Evolutionary conservation across 768 basidiomycete species (phyloP).

Genomic region (Tylopilus subfusipes): DNA sequence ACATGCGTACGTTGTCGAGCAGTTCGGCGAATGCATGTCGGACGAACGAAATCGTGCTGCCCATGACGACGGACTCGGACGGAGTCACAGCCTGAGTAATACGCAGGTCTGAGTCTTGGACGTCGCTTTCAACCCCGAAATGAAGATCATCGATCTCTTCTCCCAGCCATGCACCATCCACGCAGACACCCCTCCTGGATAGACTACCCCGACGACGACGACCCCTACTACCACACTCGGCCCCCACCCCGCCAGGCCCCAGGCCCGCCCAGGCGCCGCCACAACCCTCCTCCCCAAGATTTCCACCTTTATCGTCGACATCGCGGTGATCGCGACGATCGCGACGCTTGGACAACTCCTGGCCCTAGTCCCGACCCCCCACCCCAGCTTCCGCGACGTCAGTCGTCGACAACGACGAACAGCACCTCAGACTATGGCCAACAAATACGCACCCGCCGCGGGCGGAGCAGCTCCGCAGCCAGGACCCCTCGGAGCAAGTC

Average conservation of each 20-base stretch:
- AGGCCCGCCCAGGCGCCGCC: constrained; percentile 13
- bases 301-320: constrained; percentile 16
- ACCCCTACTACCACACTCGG: constrained; percentile 16
- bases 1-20: constrained; percentile 13
- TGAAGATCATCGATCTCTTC: no score
- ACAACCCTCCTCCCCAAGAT: constrained; percentile 9
- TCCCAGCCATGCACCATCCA: background rate
- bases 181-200: background rate
- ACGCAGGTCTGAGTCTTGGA: no score
- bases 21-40: constrained; percentile 21
- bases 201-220: constrained; percentile 17
- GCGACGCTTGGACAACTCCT: constrained; percentile 13
- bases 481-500: constrained; percentile 18
- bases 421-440: constrained; percentile 15
- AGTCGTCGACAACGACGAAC: constrained; percentile 17
- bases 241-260: constrained; percentile 6
- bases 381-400: constrained; percentile 17
- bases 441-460: constrained; percentile 16
- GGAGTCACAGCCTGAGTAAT: no score
- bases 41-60: constrained; percentile 24
- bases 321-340: constrained; percentile 25
- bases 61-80: constrained; percentile 13
- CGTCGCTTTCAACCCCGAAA: no score
- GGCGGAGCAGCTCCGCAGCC: constrained; percentile 17
- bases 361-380: constrained; percentile 10